Percentiles rank a stretch among this genome's conserved stretches.
These are phyloP conservation scores for Physocladia obscura DNA, from an alignment of 192 early-diverging fungal genomes.

Conservation along the genomic window DNA sequence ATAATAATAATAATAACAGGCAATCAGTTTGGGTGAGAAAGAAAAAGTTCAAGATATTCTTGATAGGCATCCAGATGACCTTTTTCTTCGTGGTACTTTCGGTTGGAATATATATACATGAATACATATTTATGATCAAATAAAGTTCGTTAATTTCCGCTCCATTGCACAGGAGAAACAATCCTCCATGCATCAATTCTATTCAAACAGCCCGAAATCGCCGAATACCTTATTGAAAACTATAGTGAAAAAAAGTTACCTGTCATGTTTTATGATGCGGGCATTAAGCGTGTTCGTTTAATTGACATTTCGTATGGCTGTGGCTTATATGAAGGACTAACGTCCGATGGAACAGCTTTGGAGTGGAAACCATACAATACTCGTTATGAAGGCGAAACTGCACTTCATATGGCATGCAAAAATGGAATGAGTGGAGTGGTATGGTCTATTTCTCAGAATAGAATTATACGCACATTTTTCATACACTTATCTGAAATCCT, in stretches of 20 bases:
- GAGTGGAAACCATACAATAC: not conserved
- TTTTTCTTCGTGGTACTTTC: too few relatives aligned
- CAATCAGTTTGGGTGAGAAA: constrained; percentile 1
- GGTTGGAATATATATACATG: not conserved
- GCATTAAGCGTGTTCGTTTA: not conserved
- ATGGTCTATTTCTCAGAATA: not conserved
- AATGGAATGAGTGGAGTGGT: constrained; percentile 9
- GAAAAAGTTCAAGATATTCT: not conserved
- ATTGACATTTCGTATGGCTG: not conserved
- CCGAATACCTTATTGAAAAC: not conserved
- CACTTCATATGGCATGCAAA: constrained; percentile 9
- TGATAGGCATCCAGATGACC: too few relatives aligned
- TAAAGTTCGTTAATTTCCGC: not conserved
- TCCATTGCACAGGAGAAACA: too few relatives aligned
- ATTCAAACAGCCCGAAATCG: not conserved
- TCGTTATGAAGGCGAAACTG: not conserved
- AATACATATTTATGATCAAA: not conserved
- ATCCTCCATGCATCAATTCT: constrained; percentile 14
- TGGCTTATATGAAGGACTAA: not conserved
- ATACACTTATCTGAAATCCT: not conserved
- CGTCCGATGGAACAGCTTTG: too few relatives aligned
- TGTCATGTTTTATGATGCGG: not conserved
- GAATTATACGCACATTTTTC: not conserved
- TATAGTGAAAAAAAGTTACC: not conserved
- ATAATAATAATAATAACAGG: not conserved